A percentile compares a stretch with the other conserved stretches of the same genome.
phyloP scores from a whole-genome alignment of 176 grass and related monocot species.

The Leersia perrieri region DNA sequence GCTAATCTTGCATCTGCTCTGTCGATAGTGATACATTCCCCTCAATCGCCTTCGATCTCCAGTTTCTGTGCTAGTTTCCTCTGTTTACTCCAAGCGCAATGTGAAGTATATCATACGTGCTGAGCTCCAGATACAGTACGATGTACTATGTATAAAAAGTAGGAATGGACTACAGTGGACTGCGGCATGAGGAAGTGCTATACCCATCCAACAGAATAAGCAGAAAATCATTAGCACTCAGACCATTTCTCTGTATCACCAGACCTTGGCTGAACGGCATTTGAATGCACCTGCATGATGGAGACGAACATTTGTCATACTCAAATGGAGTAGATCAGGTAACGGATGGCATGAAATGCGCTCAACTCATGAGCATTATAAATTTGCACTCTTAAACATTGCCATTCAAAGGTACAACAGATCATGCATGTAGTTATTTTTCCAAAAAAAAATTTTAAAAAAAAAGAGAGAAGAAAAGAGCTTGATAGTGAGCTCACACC shows the following conservation, averaged over 20 bases:
- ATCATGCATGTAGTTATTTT: conserved; percentile 7
- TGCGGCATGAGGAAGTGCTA: not conserved
- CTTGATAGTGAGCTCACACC: not conserved
- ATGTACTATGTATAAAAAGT: too few relatives aligned
- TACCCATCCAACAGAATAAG: not conserved
- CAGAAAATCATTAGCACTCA: not conserved
- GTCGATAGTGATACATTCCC: too few relatives aligned
- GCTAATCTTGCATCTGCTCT: too few relatives aligned
- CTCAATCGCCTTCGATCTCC: not conserved
- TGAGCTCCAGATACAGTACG: not conserved
- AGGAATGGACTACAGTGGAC: not conserved
- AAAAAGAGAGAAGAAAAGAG: conserved; percentile 2
- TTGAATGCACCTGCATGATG: conserved; percentile 31
- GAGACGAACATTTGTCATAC: not conserved
- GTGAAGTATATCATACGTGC: not conserved
- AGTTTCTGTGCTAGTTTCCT: conserved; percentile 1
- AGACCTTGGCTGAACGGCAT: conserved; percentile 28
- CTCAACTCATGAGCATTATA: conserved; percentile 32
- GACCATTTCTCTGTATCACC: conserved; percentile 5
- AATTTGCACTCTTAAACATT: conserved; percentile 25
- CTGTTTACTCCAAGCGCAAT: not conserved
- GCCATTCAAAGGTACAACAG: not conserved
- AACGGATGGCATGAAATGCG: not conserved
- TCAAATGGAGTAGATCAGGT: not conserved
- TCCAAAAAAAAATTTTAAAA: conserved; percentile 14